Evolutionary conservation across 2,329 filamentous ascomycete species (phyloP), one percentile per base, ranked within the genome.

Genomic region (Onygenales sp.): DNA sequence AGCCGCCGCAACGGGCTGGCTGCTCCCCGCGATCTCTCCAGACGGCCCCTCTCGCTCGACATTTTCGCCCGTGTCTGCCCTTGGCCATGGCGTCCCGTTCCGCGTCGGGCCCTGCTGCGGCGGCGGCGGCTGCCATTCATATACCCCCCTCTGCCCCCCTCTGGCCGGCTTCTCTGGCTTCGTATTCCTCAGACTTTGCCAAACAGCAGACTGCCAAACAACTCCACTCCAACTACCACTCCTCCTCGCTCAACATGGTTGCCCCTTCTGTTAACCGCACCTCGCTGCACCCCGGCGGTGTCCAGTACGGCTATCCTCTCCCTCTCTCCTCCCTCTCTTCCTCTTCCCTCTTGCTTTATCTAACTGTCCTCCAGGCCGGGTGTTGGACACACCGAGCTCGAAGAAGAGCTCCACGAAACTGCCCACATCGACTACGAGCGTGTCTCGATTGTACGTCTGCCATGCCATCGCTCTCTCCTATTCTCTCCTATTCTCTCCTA

Each of bases 341-440:
- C 51, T 51, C 17, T 57, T 58, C 53, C 53, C 57, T 61, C 55
- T 54, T 49, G 14, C 50, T 38, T 17, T 33, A 33, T 8, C 27
- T 43, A 47, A 36, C 27, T 33, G 14, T 49, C 21, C 17, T 58
- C 32, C 67, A 94, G 89, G 74, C 89, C 91, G 60, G 79, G 84
- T 68, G 80, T 80, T 66, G 87, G 94, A 71, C 92, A 96, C 82
- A 97, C 93, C 45, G 93, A 97, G 73, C 84, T 98, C 60, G 90
- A 98, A 77, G 90, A 97, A 77, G 89, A 95, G 73, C 87, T 98
- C 58, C 91, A 97, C 75, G 89, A 96, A 75, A 90, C 86, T 69
- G 93, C 93, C 63, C 92, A 98, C 81, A 98, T 98, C 69, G 93
- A 98, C 81, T 98, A 97, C 72, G 88, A 97, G 75, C 87, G 90